phyloP scores from a whole-genome alignment of 371 early-diverging fungal species.

The Mortierella sp. region DNA sequence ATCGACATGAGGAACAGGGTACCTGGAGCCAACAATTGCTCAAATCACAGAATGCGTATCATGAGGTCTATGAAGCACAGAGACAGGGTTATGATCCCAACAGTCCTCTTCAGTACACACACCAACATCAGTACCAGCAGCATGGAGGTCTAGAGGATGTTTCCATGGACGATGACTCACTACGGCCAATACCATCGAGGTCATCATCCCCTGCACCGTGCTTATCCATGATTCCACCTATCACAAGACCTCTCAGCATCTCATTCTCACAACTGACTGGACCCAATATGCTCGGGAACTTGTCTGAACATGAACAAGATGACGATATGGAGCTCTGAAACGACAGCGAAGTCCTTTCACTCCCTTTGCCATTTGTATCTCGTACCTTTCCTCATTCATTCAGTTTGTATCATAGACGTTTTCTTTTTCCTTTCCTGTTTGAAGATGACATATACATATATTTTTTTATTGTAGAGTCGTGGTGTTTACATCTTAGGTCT shows the following conservation, averaged over 20 bases:
- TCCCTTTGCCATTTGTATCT: neutral
- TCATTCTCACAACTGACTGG: slow-evolving; percentile 43
- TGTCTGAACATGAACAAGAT: slow-evolving; percentile 46
- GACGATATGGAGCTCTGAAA: slow-evolving; percentile 49
- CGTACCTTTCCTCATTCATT: neutral
- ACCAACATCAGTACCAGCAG: slow-evolving; percentile 18
- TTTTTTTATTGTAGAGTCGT: neutral
- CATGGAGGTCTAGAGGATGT: slow-evolving; percentile 32
- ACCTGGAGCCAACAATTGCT: slow-evolving; percentile 34
- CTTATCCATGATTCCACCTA: slow-evolving; percentile 36
- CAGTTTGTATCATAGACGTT: too few species aligned
- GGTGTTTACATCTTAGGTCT: neutral
- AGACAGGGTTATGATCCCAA: slow-evolving; percentile 12
- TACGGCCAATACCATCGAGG: slow-evolving; percentile 23
- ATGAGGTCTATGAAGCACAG: neutral
- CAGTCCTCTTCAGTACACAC: slow-evolving; percentile 17
- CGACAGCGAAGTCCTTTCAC: neutral
- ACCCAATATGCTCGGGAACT: slow-evolving; percentile 30
- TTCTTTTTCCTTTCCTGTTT: neutral
- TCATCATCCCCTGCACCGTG: slow-evolving; percentile 45
- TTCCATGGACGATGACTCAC: slow-evolving; percentile 35
- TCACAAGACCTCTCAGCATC: slow-evolving; percentile 38
- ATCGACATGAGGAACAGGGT: slow-evolving; percentile 7
- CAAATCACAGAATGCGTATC: slow-evolving; percentile 23
- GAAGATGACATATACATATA: neutral